Evolutionary conservation across 2,329 filamentous ascomycete genomes (phyloP), one percentile per base, ranked within the genome.

Genomic region (Ophiocordyceps robertsii): DNA sequence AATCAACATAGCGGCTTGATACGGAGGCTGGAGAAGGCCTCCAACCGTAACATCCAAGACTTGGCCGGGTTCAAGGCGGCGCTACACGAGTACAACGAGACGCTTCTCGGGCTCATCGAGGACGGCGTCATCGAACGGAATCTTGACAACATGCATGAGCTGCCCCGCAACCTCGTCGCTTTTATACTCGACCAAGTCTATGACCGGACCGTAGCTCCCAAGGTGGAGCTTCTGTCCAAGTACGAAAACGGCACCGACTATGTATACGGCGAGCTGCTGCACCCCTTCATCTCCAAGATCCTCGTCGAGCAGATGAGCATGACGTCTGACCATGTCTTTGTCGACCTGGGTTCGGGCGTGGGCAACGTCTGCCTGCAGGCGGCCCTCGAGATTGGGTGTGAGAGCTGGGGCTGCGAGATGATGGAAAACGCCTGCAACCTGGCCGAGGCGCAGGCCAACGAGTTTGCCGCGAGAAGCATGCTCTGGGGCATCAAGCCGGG

Each of bases 341-440:
- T 98, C 46, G 92, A 98, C 57, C 73, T 98, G 13, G 92, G 92
- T 39, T 96, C 90, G 2, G 92, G 92, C 29, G 92, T 96, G 14
- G 92, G 90, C 39, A 98, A 96, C 57, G 90, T 96, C 3, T 88
- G 92, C 24, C 68, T 98, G 40, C 92, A 98, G 60, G 88, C 90
- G 2, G 92, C 92, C 0, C 73, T 98, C 17, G 86, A 98, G 60
- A 80, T 90, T 41, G 92, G 92, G 16, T 95, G 88, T 59, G 87
- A 95, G 58, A 90, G 84, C 61, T 95, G 88, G 82, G 92, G 92
- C 27, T 95, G 90, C 54, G 92, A 98, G 62, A 86, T 93, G 72
- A 94, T 95, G 87, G 74, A 82, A 44, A 93, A 92, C 47, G 86
- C 89, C 2, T 89, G 83, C 65, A 79, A 81, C 43, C 74, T 95